Evolutionary conservation across 2,329 filamentous ascomycete species (phyloP), one percentile per base, ranked within the genome.

Genomic region (Neopestalotiopsis sp.): DNA sequence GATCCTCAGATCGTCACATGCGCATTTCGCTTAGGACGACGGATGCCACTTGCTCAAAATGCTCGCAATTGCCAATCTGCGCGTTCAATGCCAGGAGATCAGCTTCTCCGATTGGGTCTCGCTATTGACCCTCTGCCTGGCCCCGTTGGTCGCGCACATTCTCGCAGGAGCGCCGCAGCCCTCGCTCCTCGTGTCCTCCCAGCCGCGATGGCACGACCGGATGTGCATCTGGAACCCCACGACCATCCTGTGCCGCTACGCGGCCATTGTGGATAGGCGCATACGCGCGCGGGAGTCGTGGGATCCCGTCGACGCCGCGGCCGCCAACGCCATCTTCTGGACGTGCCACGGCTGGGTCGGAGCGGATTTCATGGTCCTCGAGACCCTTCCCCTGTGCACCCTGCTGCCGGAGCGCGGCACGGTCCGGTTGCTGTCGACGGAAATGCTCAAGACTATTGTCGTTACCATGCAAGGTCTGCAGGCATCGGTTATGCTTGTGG

Each of bases 221-320:
- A 45, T 81, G 1, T 71, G 72, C 14, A 73, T 73, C 56, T 81
- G 75, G 60, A 81, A 81, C 67, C 79, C 79, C 0, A 81, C 77
- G 4, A 78, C 79, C 0, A 81, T 82, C 12, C 42, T 81, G 17
- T 81, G 79, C 77, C 76, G 78, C 0, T 81, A 82, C 67, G 75
- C 75, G 9, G 75, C 75, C 20, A 80, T 81, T 60, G 57, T 73
- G 0, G 79, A 80, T 66, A 73, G 80, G 3, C 76, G 79, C 12
- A 70, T 79, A 10, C 73, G 79, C 9, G 72, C 77, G 2, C 73
- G 67, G 1, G 45, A 17, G 6, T 30, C 58, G 0, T 81, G 79
- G 80, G 74, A 65, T 42, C 49, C 59, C 1, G 34, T 63, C 6
- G 74, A 78, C 30, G 69, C 80, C 63, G 77, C 77, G 3, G 76